Evolutionary conservation across 176 grass and related monocot genomes (phyloP), one percentile per base, ranked within the genome.

Genomic region (Microstegium vimineum): DNA sequence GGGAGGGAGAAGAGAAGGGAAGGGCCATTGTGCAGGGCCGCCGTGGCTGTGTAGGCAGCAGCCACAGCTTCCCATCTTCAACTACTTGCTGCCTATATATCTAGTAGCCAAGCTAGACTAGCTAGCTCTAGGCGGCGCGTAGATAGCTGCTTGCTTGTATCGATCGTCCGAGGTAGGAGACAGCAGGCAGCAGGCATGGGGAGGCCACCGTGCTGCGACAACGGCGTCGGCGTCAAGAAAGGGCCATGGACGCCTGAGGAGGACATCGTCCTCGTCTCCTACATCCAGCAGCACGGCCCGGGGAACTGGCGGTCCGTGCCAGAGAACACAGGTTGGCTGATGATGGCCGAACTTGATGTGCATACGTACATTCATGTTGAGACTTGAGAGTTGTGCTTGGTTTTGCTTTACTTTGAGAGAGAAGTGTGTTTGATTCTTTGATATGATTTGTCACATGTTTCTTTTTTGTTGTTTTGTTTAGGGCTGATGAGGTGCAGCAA

Each of bases 401-500:
- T n/a, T n/a, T n/a, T n/a, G n/a, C n/a, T n/a, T n/a, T n/a, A n/a
- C n/a, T n/a, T n/a, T n/a, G n/a, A n/a, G n/a, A n/a, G n/a, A n/a
- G n/a, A 1, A 8, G 25, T 28, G n/a, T 17, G 18, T 80, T 62
- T 65, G 38, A n/a, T 71, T 31, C 2, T 31, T 69, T 63, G 52
- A 46, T 46, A 15, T 5, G 16, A 3, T 31, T n/a, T n/a, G n/a
- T 43, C 30, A 26, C 16, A 6, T 74, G 5, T n/a, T n/a, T 16
- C 10, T n/a, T n/a, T 66, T 65, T 46, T 45, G n/a, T n/a, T n/a
- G 11, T 45, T 17, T 57, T 8, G 13, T 83, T 10, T 65, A 90
- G 88, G 83, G 59, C 79, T 90, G 88, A 90, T 90, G 83, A 86
- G 88, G 61, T 90, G 88, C 46, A 90, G 88, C 79, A 90, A 90